Evolutionary conservation across 1,139 yeast genomes (phyloP).

Genomic region (Ogataea hybrid): DNA sequence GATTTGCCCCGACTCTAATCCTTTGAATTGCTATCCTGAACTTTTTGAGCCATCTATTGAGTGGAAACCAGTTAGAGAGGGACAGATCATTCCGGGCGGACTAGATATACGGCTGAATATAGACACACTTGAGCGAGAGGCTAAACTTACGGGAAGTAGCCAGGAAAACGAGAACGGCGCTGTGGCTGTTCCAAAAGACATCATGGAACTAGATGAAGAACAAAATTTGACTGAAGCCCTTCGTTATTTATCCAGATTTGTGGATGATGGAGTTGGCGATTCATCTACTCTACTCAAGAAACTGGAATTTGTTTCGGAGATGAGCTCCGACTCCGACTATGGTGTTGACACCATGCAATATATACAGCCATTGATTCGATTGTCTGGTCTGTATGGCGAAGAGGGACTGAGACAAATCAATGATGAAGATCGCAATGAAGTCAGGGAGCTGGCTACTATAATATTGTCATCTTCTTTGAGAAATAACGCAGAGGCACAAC

Average conservation of each 20-base stretch:
- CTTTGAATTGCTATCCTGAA: constrained; percentile 59
- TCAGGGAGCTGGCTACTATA: constrained; percentile 48
- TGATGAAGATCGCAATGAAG: constrained; percentile 16
- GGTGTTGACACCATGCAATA: constrained; percentile 44
- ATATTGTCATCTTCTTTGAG: constrained; percentile 59
- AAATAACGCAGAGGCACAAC: constrained; percentile 68
- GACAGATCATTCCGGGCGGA: constrained; percentile 75
- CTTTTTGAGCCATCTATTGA: constrained; percentile 57
- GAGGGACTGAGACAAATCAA: constrained; percentile 14
- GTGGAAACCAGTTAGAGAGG: constrained; percentile 69
- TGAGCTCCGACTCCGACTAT: constrained; percentile 63
- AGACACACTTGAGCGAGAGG: constrained; percentile 67
- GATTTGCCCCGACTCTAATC: constrained; percentile 47
- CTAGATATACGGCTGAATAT: constrained; percentile 70
- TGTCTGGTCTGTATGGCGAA: constrained; percentile 25
- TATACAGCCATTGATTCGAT: constrained; percentile 21
- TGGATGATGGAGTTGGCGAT: constrained; percentile 3
- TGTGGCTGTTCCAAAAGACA: constrained; percentile 4
- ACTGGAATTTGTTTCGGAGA: constrained; percentile 52
- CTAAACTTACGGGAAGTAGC: constrained; percentile 47
- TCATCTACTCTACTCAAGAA: constrained; percentile 32
- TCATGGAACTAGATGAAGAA: background rate
- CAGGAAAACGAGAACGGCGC: constrained; percentile 11
- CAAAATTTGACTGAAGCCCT: constrained; percentile 4
- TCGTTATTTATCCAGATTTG: constrained; percentile 8